These are phyloP conservation scores for Boechera stricta DNA, from an alignment of 345 rosid species.

Conservation along the genomic window DNA sequence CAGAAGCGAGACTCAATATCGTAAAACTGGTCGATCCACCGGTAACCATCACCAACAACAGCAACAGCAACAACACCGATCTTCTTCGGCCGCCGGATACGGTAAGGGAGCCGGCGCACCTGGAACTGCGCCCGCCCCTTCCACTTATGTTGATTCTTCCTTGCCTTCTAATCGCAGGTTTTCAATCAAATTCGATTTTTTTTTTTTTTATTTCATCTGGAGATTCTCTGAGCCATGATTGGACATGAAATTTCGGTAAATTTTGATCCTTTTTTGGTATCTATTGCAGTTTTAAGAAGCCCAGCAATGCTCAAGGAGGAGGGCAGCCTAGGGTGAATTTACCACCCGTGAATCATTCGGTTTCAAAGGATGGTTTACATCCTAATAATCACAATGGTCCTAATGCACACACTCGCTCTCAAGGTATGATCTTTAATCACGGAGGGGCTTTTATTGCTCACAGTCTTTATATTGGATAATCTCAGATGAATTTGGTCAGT, in stretches of 20 bases:
- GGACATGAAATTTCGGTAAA: not conserved
- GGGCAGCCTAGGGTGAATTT: constrained; percentile 65
- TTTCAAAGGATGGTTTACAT: constrained; percentile 30
- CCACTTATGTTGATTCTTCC: constrained; percentile 55
- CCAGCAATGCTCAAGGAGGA: constrained; percentile 73
- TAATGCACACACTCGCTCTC: constrained; percentile 56
- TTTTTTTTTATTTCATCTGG: not conserved
- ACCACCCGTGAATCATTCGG: constrained; percentile 50
- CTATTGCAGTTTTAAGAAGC: constrained; percentile 67
- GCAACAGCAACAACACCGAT: constrained; percentile 60
- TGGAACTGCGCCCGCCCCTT: constrained; percentile 69
- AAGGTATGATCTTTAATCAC: constrained; percentile 51
- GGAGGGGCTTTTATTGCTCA: not conserved
- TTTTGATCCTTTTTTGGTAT: constrained; percentile 4
- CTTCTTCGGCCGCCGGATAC: constrained; percentile 66
- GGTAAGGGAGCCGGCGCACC: constrained; percentile 82
- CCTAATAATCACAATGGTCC: constrained; percentile 64
- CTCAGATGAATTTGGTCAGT: not conserved
- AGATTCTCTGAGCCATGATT: not conserved
- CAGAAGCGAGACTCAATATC: constrained; percentile 69
- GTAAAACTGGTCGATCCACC: constrained; percentile 75
- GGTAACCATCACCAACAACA: constrained; percentile 60
- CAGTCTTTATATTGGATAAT: not conserved
- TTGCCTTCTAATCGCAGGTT: constrained; percentile 68
- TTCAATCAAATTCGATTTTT: not conserved